A percentile compares a stretch with the other conserved stretches of the same genome.
Evolutionary conservation across 805 yeast species (phyloP).

Genomic region (Teunomyces aglyptinius): DNA sequence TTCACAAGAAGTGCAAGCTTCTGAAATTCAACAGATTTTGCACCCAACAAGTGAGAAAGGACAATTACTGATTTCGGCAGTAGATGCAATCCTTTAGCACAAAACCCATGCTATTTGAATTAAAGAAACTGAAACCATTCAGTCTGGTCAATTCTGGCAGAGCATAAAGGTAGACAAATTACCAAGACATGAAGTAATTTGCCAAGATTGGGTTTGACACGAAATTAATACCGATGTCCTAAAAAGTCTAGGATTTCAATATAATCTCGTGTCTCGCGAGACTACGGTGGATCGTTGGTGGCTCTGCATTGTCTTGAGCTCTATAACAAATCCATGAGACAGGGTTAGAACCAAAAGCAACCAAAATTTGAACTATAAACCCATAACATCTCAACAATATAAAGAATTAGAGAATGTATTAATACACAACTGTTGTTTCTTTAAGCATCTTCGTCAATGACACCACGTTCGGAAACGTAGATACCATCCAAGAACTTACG

Average conservation of each 20-base stretch:
- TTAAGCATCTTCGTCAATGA: constrained; percentile 64
- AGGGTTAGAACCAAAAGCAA: constrained; percentile 16
- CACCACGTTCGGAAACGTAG: constrained; percentile 95
- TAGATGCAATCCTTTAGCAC: too few species aligned
- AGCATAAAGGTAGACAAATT: neutral
- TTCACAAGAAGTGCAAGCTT: too few species aligned
- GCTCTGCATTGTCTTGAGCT: constrained; percentile 44
- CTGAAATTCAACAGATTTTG: too few species aligned
- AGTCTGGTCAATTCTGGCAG: neutral
- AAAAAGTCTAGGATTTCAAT: constrained; percentile 1
- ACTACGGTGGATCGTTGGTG: constrained; percentile 43
- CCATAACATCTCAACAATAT: constrained; percentile 17
- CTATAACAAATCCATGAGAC: constrained; percentile 36
- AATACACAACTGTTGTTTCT: constrained; percentile 13
- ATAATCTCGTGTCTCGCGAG: constrained; percentile 15
- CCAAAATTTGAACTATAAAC: constrained; percentile 29
- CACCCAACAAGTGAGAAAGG: too few species aligned
- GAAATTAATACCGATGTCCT: neutral
- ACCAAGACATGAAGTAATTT: neutral
- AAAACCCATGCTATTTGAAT: too few species aligned
- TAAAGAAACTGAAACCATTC: neutral
- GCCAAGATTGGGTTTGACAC: neutral
- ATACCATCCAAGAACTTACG: constrained; percentile 99
- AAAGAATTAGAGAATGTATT: constrained; percentile 23
- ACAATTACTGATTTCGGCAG: too few species aligned